phyloP scores from a whole-genome alignment of 2,329 filamentous ascomycete species.

The Botrytis fabae region DNA sequence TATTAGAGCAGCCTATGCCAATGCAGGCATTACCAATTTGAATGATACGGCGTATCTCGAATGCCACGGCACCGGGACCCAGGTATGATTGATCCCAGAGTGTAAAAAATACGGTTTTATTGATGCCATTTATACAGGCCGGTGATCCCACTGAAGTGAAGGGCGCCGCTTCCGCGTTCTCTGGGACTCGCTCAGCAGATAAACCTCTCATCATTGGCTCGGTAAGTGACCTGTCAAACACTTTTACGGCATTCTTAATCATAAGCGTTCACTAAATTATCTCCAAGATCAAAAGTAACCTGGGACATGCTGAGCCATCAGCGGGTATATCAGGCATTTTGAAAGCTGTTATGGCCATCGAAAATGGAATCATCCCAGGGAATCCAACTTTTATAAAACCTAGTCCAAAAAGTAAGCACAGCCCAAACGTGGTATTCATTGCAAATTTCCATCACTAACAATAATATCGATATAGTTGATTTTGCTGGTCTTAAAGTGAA shows the following conservation, averaged over 20 bases:
- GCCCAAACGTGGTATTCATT: background rate
- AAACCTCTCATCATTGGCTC: slow-evolving; percentile 13
- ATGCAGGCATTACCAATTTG: slow-evolving; percentile 15
- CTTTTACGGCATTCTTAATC: background rate
- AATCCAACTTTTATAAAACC: slow-evolving; percentile 44
- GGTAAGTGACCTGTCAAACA: background rate
- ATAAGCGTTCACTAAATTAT: background rate
- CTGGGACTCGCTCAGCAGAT: background rate
- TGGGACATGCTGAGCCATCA: slow-evolving; percentile 41
- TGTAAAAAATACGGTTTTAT: background rate
- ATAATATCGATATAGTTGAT: background rate
- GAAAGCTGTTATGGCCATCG: slow-evolving; percentile 45
- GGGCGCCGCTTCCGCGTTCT: slow-evolving; percentile 12
- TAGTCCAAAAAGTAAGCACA: slow-evolving; percentile 34
- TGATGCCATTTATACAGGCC: background rate
- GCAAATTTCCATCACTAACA: background rate
- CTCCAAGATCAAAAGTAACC: slow-evolving; percentile 16
- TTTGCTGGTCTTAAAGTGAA: slow-evolving; percentile 41
- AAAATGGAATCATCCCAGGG: slow-evolving; percentile 45
- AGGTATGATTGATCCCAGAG: background rate
- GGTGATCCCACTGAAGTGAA: slow-evolving; percentile 8
- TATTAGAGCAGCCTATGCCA: slow-evolving; percentile 17
- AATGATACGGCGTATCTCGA: slow-evolving; percentile 11
- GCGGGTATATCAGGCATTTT: slow-evolving; percentile 43
- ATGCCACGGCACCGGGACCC: slow-evolving; percentile 9